Evolutionary conservation across 352 stramenopile species (phyloP).

Genomic region (Phytophthora podocarpi): DNA sequence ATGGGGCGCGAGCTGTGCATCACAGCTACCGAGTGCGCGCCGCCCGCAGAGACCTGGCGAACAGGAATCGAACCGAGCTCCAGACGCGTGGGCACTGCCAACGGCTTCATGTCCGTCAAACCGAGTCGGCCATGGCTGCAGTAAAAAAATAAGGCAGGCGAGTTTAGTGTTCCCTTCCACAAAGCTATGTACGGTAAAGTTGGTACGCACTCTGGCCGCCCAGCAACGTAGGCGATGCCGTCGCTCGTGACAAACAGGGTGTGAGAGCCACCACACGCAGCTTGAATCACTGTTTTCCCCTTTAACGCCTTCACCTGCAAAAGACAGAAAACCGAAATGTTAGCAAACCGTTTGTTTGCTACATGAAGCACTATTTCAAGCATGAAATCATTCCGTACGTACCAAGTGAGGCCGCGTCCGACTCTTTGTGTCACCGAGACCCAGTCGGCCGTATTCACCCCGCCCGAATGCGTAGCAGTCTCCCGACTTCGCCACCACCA

Average conservation of each 20-base stretch:
- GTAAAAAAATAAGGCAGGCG: slow-evolving; percentile 3
- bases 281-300: slow-evolving; percentile 68
- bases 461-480: slow-evolving; percentile 80
- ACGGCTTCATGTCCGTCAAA: slow-evolving; percentile 56
- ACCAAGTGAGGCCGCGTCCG: slow-evolving; percentile 69
- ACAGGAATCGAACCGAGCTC: slow-evolving; percentile 64
- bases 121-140: slow-evolving; percentile 74
- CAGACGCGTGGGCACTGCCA: slow-evolving; percentile 54
- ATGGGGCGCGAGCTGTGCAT: slow-evolving; percentile 65
- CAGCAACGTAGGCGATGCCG: slow-evolving; percentile 83
- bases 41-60: slow-evolving; percentile 72
- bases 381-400: too few relatives aligned
- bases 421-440: slow-evolving; percentile 83
- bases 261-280: slow-evolving; percentile 81
- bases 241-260: slow-evolving; percentile 89
- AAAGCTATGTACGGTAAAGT: not conserved
- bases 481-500: slow-evolving; percentile 75
- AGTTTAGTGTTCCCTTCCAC: not conserved
- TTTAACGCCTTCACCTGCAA: slow-evolving; percentile 66
- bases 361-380: not conserved
- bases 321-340: slow-evolving; percentile 5
- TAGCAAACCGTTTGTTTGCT: not conserved
- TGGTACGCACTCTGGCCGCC: slow-evolving; percentile 76
- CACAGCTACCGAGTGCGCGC: slow-evolving; percentile 75
- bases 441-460: slow-evolving; percentile 83